Evolutionary conservation across 2,329 filamentous ascomycete genomes (phyloP), one percentile per base, ranked within the genome.

Genomic region (Nigrospora sphaerica): DNA sequence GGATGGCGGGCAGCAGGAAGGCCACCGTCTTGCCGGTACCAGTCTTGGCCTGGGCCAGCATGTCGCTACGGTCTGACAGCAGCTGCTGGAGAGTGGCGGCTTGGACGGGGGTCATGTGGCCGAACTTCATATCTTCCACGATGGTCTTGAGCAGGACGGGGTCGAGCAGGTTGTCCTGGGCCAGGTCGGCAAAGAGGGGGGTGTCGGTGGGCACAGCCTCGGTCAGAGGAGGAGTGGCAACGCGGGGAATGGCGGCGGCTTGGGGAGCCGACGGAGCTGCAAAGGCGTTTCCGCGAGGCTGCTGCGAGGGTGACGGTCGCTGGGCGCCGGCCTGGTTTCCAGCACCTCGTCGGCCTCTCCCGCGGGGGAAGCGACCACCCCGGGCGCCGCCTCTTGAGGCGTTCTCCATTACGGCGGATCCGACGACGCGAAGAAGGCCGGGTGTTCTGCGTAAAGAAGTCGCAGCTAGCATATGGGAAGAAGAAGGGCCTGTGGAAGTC

Each of bases 11-110:
- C 9, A 97, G 69, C 18, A 98, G 76, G 73, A 97, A 98, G 33
- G 88, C 93, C 47, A 97, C 71, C 0, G 93, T 98, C 72, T 98
- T 98, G 62, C 93, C 93, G 5, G 93, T 97, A 62, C 93, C 93
- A 7, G 93, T 98, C 70, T 88, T 95, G 50, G 93, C 93, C 71
- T 97, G 93, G 39, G 92, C 93, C 54, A 97, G 77, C 56, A 95
- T 75, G 65, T 96, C 92, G 17, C 92, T 91, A 16, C 42, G 42
- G 13, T 44, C 33, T 54, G 82, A 80, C 35, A 97, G 72, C 4
- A 87, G 88, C 46, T 88, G 78, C 48, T 81, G 80, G 61, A 98
- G 90, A 12, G 92, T 95, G 62, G 84, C 77, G 42, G 81, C 75
- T 66, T 98, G 93, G 14, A 98, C 92, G 17, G 92, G 86, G 18